These are phyloP conservation scores for Pseudozyma pruni DNA, from an alignment of 1,284 basidiomycete genomes.

Conservation along the genomic window DNA sequence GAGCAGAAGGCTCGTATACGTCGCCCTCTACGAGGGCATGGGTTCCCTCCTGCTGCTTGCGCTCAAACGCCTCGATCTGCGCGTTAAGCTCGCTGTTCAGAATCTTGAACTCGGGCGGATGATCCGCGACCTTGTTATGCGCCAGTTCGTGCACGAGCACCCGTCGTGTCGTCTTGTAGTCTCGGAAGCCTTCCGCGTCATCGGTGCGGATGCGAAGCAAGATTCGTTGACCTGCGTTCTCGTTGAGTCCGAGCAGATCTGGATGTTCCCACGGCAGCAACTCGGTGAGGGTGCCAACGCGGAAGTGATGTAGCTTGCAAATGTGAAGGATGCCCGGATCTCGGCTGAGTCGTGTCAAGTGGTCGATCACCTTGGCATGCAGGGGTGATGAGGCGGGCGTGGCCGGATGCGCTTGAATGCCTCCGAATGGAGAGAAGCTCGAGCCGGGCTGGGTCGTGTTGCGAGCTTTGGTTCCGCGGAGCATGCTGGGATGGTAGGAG, in stretches of 20 bases:
- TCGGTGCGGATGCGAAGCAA: slow-evolving; percentile 60
- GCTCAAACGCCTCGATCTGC: slow-evolving; percentile 57
- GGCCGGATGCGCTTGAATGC: slow-evolving; percentile 41
- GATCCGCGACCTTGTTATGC: slow-evolving; percentile 59
- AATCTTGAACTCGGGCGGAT: slow-evolving; percentile 63
- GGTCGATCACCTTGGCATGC: slow-evolving; percentile 35
- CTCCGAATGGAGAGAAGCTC: slow-evolving; percentile 41
- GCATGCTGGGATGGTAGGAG: slow-evolving; percentile 58
- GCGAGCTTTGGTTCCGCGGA: slow-evolving; percentile 44
- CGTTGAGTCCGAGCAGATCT: slow-evolving; percentile 58
- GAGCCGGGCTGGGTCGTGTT: slow-evolving; percentile 26
- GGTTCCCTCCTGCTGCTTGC: slow-evolving; percentile 16
- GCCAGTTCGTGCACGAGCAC: slow-evolving; percentile 64
- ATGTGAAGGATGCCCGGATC: slow-evolving; percentile 62
- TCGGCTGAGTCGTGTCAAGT: slow-evolving; percentile 45
- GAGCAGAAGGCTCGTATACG: slow-evolving; percentile 40
- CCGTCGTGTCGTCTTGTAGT: slow-evolving; percentile 59
- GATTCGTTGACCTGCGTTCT: slow-evolving; percentile 60
- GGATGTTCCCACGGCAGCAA: slow-evolving; percentile 62
- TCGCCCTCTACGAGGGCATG: slow-evolving; percentile 42
- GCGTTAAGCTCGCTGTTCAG: slow-evolving; percentile 62
- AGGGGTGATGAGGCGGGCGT: slow-evolving; percentile 28
- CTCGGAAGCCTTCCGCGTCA: slow-evolving; percentile 55
- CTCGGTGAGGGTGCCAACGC: slow-evolving; percentile 56
- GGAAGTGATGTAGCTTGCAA: slow-evolving; percentile 52